Evolutionary conservation across 352 stramenopile species (phyloP).

Genomic region (Blastocystis sp.): DNA sequence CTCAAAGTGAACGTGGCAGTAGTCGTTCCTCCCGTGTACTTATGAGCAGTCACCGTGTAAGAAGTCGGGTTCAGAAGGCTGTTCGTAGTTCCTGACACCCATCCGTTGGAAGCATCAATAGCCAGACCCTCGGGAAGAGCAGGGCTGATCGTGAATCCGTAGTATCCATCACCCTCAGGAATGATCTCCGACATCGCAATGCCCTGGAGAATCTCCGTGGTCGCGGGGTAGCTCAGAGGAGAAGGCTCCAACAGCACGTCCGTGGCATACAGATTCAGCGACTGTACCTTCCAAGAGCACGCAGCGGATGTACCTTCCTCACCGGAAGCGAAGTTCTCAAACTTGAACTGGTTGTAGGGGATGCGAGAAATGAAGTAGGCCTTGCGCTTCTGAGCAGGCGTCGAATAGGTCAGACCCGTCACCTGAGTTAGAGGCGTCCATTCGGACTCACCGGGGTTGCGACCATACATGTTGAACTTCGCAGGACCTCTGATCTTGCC

Average conservation of each 20-base stretch:
- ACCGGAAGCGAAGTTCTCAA: neutral
- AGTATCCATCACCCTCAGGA: neutral
- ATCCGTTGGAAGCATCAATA: neutral
- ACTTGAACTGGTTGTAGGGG: constrained; percentile 27
- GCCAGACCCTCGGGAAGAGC: neutral
- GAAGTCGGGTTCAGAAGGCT: neutral
- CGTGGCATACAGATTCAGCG: neutral
- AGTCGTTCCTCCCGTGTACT: neutral
- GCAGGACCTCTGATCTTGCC: neutral
- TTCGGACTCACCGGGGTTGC: neutral
- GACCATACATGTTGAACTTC: neutral
- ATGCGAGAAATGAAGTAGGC: neutral
- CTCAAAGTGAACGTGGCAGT: neutral
- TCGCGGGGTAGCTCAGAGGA: neutral
- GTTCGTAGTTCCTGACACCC: neutral
- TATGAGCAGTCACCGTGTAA: neutral
- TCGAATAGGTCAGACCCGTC: neutral
- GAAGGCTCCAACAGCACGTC: neutral
- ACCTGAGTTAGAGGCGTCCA: neutral
- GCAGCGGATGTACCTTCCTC: neutral
- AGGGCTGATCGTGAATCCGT: neutral
- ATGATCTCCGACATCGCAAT: constrained; percentile 14
- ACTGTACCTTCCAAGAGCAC: neutral
- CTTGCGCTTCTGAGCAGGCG: neutral
- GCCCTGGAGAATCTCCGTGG: neutral